Base-by-base conservation (phyloP, 164 flowering plant genomes). In the Dillenia turbinata region DNA sequence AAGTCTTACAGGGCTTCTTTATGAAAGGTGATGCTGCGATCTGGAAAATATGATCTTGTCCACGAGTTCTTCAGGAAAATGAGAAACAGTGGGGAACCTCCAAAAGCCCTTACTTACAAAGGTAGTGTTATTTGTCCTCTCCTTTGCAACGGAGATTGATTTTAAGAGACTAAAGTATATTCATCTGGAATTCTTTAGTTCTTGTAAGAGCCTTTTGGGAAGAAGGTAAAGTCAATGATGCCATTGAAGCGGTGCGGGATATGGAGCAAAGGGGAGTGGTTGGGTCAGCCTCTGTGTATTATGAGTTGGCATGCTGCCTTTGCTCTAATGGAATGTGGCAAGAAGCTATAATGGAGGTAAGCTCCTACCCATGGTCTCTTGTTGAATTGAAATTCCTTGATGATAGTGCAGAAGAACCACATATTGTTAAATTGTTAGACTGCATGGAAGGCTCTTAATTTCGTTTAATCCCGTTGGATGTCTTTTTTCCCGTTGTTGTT, bases 271-370 rank as follows among this genome's bases (percentile, higher is more conserved):
- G 92, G 59, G 97, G 97, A 61, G 76, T 89, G 47, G 81, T 84
- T 71, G 96, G 96, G 76, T 65, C 78, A 15, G 84, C 87, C 49
- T 66, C 83, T 66, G 93, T 88, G 8, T 91, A 88, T 68, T 92
- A 92, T 72, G 97, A 88, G 65, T 74, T 95, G 50, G 97, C 96
- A 33, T 90, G 96, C 73, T 89, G 97, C 81, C 96, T 95, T 73
- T 89, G 97, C 79, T 72, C 75, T 69, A 71, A 75, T 67, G 96
- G 99, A 55, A 84, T 86, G 78, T 92, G 99, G 97, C 74, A 73
- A 77, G 96, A 95, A 58, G 99, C 97, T 60, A 70, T 87, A 70
- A 3, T 65, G 56, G 88, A 81, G 94, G 99, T 90, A 67, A 52
- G 67, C 53, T 65, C 60, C 46, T 62, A 59, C 40, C 40, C 40